Conservation (phyloP, 257 asterid species). For the Solanum dulcamara region DNA sequence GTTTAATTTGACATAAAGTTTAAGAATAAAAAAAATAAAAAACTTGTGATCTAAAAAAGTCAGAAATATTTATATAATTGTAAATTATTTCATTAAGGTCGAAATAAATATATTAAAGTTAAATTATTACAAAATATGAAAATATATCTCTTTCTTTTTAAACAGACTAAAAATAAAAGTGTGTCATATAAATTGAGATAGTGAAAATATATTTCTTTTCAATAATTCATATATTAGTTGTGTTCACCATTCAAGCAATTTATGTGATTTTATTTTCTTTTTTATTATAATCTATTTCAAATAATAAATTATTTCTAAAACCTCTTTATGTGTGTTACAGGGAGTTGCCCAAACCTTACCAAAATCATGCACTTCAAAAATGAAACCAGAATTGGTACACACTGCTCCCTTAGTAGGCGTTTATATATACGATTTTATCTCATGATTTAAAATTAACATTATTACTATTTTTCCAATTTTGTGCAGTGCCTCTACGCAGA, state of each 20-base stretch:
- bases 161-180: too few relatives aligned
- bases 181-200: too few relatives aligned
- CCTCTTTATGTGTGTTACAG: neutral
- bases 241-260: accelerated
- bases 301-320: neutral
- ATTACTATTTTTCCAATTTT: neutral
- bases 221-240: neutral
- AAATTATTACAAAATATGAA: too few relatives aligned
- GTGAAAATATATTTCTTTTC: too few relatives aligned
- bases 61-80: too few relatives aligned
- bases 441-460: neutral
- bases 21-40: too few relatives aligned
- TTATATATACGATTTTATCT: neutral
- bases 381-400: neutral
- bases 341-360: neutral
- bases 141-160: too few relatives aligned
- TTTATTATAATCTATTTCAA: neutral
- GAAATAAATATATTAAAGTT: too few relatives aligned
- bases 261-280: neutral
- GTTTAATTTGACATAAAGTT: too few relatives aligned
- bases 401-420: neutral
- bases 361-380: neutral
- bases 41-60: too few relatives aligned
- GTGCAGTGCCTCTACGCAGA: neutral
- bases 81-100: too few relatives aligned